Conservation (phyloP, 2,329 filamentous ascomycete species). For the Ascochyta fabae region DNA sequence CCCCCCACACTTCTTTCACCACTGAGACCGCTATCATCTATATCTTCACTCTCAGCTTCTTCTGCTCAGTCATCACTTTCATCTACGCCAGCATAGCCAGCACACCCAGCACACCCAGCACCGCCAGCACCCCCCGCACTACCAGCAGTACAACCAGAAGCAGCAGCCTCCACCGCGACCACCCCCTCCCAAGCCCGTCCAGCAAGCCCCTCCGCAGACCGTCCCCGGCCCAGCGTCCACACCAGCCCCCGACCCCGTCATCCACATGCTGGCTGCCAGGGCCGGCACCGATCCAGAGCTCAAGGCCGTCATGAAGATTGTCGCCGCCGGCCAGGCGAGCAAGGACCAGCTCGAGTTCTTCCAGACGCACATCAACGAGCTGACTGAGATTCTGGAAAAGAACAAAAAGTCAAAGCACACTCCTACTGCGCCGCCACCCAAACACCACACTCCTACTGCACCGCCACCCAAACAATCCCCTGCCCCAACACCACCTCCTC, state of each 20-base stretch:
- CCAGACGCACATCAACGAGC: slow-evolving; percentile 80
- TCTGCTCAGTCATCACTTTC: no score
- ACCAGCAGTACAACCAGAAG: slow-evolving; percentile 20
- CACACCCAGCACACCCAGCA: slow-evolving; percentile 38
- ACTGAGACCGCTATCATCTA: no score
- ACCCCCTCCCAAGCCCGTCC: slow-evolving; percentile 39
- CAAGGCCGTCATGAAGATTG: slow-evolving; percentile 81
- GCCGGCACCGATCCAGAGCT: slow-evolving; percentile 75
- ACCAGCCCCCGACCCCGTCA: slow-evolving; percentile 73
- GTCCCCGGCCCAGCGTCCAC: slow-evolving; percentile 33
- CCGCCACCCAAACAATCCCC: slow-evolving; percentile 11
- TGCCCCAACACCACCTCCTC: slow-evolving; percentile 16
- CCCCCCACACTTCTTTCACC: no score
- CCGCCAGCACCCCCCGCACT: slow-evolving; percentile 28
- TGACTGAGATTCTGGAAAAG: slow-evolving; percentile 62
- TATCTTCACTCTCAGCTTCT: no score
- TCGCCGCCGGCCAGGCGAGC: slow-evolving; percentile 76
- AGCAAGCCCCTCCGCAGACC: slow-evolving; percentile 29
- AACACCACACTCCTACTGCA: slow-evolving; percentile 17
- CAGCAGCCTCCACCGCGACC: slow-evolving; percentile 37
- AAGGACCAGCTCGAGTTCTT: slow-evolving; percentile 76
- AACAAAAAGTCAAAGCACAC: slow-evolving; percentile 44
- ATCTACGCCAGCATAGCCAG: slow-evolving; percentile 37
- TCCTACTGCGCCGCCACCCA: slow-evolving; percentile 26
- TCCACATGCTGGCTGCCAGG: slow-evolving; percentile 77